These are phyloP conservation scores for Ceratobasidium sp. DNA, from an alignment of 1,284 basidiomycete genomes.

Conservation along the genomic window DNA sequence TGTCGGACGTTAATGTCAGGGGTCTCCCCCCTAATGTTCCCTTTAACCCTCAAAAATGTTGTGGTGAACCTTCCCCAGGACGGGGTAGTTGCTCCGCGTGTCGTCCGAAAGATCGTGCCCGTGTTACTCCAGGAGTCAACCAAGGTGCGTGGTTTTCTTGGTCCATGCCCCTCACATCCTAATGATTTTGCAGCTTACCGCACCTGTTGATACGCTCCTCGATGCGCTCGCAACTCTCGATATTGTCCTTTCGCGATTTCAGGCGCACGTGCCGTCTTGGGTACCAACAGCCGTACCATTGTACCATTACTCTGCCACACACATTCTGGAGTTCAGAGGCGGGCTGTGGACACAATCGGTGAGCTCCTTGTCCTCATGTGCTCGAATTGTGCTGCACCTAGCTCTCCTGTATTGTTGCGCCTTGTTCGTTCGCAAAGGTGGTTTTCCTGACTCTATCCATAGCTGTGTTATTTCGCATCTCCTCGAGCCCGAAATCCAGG, in stretches of 20 bases:
- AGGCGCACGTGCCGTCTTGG: conserved; percentile 61
- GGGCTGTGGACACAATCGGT: conserved; percentile 80
- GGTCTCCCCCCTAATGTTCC: neutral
- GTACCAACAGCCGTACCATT: conserved; percentile 68
- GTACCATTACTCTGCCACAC: conserved; percentile 76
- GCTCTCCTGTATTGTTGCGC: too few species aligned
- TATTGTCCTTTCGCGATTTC: conserved; percentile 89
- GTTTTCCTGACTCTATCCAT: neutral
- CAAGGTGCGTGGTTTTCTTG: conserved; percentile 61
- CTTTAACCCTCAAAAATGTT: conserved; percentile 90
- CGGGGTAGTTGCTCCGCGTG: conserved; percentile 75
- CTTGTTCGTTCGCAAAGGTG: too few species aligned
- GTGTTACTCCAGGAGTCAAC: conserved; percentile 78
- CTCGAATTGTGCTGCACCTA: too few species aligned
- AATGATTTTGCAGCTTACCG: conserved; percentile 58
- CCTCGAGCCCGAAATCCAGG: conserved; percentile 61
- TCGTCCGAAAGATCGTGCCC: conserved; percentile 84
- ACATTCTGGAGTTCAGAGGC: conserved; percentile 86
- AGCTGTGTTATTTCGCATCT: conserved; percentile 76
- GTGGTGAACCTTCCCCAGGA: conserved; percentile 85
- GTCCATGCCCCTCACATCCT: conserved; percentile 33
- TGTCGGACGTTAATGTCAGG: neutral
- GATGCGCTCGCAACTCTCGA: conserved; percentile 92
- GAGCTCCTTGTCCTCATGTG: conserved; percentile 31
- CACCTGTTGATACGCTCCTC: conserved; percentile 81